These are phyloP conservation scores for Xylaria sp. DNA, from an alignment of 2,329 filamentous ascomycete genomes.

Conservation along the genomic window DNA sequence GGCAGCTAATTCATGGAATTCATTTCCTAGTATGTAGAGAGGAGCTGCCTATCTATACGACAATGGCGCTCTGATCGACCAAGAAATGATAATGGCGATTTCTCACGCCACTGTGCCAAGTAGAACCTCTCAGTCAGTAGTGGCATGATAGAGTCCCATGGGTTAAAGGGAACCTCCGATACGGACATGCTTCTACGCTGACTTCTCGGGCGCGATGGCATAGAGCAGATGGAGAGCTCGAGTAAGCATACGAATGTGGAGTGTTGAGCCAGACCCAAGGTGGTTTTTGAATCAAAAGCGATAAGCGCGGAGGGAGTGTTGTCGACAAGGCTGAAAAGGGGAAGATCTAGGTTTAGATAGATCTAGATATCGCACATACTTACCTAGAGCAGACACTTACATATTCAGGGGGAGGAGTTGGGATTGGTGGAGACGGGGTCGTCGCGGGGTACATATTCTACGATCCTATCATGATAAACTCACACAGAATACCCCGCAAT, in stretches of 20 bases:
- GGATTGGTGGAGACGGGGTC: conserved; percentile 29
- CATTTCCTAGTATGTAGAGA: conserved; percentile 34
- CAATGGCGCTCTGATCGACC: not conserved
- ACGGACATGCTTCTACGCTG: not conserved
- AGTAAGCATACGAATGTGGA: conserved; percentile 14
- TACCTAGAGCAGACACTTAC: not conserved
- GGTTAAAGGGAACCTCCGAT: not conserved
- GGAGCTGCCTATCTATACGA: not conserved
- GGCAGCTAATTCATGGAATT: conserved; percentile 42
- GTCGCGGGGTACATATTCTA: conserved; percentile 34
- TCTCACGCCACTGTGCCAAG: conserved; percentile 8
- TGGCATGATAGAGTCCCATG: not conserved
- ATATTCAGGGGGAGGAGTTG: conserved; percentile 15
- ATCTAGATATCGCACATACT: not conserved
- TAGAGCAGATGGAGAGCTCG: conserved; percentile 8
- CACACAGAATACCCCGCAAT: conserved; percentile 25
- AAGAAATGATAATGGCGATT: conserved; percentile 5
- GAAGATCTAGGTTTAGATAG: conserved; percentile 13
- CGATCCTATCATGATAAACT: not conserved
- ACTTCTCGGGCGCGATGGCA: conserved; percentile 13
- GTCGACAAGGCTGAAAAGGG: conserved; percentile 29
- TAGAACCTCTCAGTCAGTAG: not conserved
- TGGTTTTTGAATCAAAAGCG: not conserved
- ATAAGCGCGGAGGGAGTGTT: conserved; percentile 28
- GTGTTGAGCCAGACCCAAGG: not conserved